Conservation (phyloP, 371 early-diverging fungal genomes). For the Mortierella polycephala region DNA sequence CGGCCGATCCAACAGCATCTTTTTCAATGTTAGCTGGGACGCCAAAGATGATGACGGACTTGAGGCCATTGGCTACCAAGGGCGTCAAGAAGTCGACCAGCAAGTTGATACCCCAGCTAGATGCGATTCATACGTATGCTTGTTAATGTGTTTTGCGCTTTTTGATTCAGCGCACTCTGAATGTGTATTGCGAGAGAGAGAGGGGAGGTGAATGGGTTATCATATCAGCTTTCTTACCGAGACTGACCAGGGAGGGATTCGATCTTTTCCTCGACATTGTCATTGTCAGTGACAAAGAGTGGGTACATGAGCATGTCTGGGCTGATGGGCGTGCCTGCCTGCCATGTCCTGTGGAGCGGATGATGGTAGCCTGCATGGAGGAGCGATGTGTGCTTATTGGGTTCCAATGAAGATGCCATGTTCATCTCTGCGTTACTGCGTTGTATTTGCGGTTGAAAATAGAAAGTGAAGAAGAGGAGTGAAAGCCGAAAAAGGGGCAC, state of each 20-base stretch:
- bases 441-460: no score
- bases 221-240: conserved; percentile 54
- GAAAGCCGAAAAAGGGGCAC: no score
- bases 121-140: no score
- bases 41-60: conserved; percentile 92
- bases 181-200: no score
- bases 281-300: conserved; percentile 89
- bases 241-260: conserved; percentile 88
- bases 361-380: conserved; percentile 92
- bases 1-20: conserved; percentile 83
- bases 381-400: conserved; percentile 63
- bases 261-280: conserved; percentile 78
- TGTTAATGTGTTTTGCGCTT: no score
- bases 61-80: conserved; percentile 88
- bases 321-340: conserved; percentile 72
- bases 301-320: conserved; percentile 91
- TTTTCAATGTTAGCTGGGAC: conserved; percentile 79
- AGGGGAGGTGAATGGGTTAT: no score
- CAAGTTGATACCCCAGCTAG: conserved; percentile 81
- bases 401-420: conserved; percentile 11
- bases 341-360: conserved; percentile 85
- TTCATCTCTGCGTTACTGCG: no score
- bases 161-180: no score
- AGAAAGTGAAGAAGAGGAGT: no score
- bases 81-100: conserved; percentile 82